A percentile compares a stretch with the other conserved stretches of the same genome.
Conservation (phyloP, 78 protist species). For the Neovahlkampfia damariscottae region DNA sequence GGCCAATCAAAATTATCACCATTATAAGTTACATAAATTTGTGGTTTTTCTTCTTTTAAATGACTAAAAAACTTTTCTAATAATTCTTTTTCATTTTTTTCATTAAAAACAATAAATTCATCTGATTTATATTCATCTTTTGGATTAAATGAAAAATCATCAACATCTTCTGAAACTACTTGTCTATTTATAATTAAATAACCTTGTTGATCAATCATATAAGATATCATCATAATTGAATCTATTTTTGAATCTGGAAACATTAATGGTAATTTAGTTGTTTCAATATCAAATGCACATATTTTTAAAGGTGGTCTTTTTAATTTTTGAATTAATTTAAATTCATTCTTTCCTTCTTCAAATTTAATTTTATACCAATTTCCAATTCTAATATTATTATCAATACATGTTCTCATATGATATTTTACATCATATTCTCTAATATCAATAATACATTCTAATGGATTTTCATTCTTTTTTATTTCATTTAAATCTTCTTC, state of each 20-base stretch:
- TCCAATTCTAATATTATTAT: constrained; percentile 38
- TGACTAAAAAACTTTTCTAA: constrained; percentile 56
- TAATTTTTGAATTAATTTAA: not conserved
- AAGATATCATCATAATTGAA: constrained; percentile 95
- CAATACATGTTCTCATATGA: constrained; percentile 83
- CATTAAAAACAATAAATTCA: constrained; percentile 79
- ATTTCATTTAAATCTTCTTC: not conserved
- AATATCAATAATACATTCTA: constrained; percentile 46
- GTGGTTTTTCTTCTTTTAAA: constrained; percentile 62
- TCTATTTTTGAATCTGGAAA: constrained; percentile 79
- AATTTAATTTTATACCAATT: constrained; percentile 34
- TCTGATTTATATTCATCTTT: constrained; percentile 77
- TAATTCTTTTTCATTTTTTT: constrained; percentile 44
- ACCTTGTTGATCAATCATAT: constrained; percentile 88
- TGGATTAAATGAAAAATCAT: constrained; percentile 92
- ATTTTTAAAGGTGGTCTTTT: constrained; percentile 77
- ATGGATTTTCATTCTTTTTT: not conserved
- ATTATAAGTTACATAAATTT: constrained; percentile 89
- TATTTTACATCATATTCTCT: constrained; percentile 97
- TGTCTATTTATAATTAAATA: constrained; percentile 89
- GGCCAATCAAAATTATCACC: constrained; percentile 99
- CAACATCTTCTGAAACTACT: constrained; percentile 81
- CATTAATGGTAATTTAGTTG: constrained; percentile 85
- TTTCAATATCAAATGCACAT: constrained; percentile 98
- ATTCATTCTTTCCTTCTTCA: not conserved